Evolutionary conservation across 192 early-diverging fungal species (phyloP).

Genomic region (Obelidium mucronatum): DNA sequence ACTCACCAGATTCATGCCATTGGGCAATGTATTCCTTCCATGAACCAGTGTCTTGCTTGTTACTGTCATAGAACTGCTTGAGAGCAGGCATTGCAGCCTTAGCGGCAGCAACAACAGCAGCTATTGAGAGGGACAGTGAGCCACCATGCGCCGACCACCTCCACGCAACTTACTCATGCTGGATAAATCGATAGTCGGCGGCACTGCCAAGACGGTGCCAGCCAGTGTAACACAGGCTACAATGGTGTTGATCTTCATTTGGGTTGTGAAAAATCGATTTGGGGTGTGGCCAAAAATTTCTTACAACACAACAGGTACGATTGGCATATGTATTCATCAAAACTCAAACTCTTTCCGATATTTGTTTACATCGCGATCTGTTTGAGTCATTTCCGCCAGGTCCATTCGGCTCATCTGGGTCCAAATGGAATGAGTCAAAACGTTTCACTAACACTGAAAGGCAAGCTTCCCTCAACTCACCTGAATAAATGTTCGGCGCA

Average conservation of each 20-base stretch:
- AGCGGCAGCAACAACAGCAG: constrained; percentile 14
- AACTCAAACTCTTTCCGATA: constrained; percentile 54
- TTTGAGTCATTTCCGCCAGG: constrained; percentile 43
- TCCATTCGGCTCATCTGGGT: constrained; percentile 47
- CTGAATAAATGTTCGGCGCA: constrained; percentile 42
- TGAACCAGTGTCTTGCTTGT: background rate
- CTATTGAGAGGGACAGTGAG: background rate
- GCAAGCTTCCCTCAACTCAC: constrained; percentile 15
- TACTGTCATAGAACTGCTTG: background rate
- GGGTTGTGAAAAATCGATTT: background rate
- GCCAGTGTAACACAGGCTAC: background rate
- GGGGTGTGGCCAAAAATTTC: background rate
- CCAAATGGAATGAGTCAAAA: background rate
- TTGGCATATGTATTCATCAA: too few relatives aligned
- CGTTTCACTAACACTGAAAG: background rate
- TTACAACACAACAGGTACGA: too few relatives aligned
- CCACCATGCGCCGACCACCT: background rate
- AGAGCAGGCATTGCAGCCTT: constrained; percentile 22
- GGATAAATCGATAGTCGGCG: background rate
- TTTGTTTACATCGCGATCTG: constrained; percentile 33
- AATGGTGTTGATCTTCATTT: background rate
- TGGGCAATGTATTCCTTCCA: constrained; percentile 3
- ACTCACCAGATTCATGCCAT: constrained; percentile 19
- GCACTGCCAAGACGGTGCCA: background rate
- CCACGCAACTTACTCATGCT: background rate